These are phyloP conservation scores for Panaeolus cyanescens DNA, from an alignment of 768 basidiomycete species.

Conservation along the genomic window DNA sequence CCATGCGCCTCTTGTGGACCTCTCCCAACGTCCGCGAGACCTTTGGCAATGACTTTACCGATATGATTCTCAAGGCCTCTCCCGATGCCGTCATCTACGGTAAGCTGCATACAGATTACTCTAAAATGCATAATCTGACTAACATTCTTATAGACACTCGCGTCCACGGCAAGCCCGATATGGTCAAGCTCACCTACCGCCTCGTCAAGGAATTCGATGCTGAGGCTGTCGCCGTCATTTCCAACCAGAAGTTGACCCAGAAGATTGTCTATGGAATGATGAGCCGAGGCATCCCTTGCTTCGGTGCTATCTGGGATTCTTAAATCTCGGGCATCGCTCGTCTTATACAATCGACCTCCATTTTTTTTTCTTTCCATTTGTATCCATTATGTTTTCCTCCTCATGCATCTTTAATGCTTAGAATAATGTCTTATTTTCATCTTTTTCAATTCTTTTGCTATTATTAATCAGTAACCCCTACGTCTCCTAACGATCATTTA, in stretches of 20 bases:
- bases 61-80: constrained; percentile 49
- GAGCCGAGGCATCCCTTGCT: constrained; percentile 60
- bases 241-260: constrained; percentile 56
- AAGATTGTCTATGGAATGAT: constrained; percentile 64
- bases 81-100: constrained; percentile 60
- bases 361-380: not conserved
- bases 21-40: constrained; percentile 62
- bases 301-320: constrained; percentile 64
- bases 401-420: no score
- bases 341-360: not conserved
- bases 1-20: constrained; percentile 61
- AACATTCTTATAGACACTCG: constrained; percentile 35
- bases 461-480: no score
- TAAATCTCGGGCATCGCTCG: no score
- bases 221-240: constrained; percentile 61
- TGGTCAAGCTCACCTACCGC: constrained; percentile 47
- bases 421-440: no score
- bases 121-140: not conserved
- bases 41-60: constrained; percentile 61
- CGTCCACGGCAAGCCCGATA: constrained; percentile 48
- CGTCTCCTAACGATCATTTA: no score
- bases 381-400: no score
- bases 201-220: constrained; percentile 49
- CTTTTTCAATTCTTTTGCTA: no score
- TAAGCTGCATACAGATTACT: constrained; percentile 16